A percentile compares a stretch with the other conserved stretches of the same genome.
Conservation (phyloP, 106 monocot genomes). For the Allium cepa region DNA sequence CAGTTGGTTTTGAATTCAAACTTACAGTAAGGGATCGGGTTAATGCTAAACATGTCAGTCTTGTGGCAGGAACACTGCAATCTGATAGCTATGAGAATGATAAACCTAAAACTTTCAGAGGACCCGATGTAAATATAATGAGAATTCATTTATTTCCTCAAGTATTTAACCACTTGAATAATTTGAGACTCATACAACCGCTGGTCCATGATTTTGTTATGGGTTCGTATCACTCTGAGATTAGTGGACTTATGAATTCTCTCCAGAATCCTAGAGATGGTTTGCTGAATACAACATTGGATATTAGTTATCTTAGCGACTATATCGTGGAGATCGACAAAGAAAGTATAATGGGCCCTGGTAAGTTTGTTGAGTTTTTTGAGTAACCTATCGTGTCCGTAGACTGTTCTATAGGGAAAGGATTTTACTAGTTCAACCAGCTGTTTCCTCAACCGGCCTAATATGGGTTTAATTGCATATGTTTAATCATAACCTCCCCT, state of each 20-base stretch:
- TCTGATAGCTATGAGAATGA: conserved; percentile 37
- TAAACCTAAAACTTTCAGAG: conserved; percentile 65
- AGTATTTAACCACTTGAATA: conserved; percentile 40
- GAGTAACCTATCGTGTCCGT: not conserved
- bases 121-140: conserved; percentile 61
- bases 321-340: conserved; percentile 84
- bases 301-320: conserved; percentile 77
- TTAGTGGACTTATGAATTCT: conserved; percentile 52
- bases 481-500: too few relatives aligned
- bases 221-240: conserved; percentile 63
- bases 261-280: conserved; percentile 63
- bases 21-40: conserved; percentile 58
- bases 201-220: conserved; percentile 76
- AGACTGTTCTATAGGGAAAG: not conserved
- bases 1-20: conserved; percentile 90
- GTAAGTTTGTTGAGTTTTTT: conserved; percentile 20
- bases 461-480: too few relatives aligned
- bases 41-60: conserved; percentile 50
- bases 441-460: too few relatives aligned
- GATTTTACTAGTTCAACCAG: not conserved
- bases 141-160: conserved; percentile 81
- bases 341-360: conserved; percentile 61
- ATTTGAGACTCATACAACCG: conserved; percentile 71
- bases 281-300: conserved; percentile 73
- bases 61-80: conserved; percentile 58